phyloP scores from a whole-genome alignment of 495 filamentous ascomycete species.

The Aspergillus sparsus region DNA sequence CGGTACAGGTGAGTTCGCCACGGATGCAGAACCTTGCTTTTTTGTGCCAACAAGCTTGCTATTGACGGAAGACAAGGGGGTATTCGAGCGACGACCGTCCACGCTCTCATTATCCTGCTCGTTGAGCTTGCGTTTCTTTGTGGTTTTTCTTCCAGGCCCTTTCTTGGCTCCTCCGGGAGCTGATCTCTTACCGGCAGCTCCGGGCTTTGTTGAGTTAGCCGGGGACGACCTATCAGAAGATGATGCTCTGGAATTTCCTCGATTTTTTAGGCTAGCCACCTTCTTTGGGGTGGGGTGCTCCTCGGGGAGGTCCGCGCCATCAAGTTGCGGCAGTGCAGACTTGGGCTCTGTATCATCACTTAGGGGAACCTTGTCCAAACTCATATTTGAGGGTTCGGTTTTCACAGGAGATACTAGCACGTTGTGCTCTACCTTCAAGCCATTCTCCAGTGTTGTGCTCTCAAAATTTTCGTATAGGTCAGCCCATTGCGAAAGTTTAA shows the following conservation, averaged over 20 bases:
- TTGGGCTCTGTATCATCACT: constrained; percentile 33
- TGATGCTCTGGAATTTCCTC: constrained; percentile 34
- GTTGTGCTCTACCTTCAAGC: constrained; percentile 22
- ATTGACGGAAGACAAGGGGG: constrained; percentile 49
- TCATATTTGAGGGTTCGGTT: constrained; percentile 35
- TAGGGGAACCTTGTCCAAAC: constrained; percentile 35
- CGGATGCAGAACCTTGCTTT: constrained; percentile 43
- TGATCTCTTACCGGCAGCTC: constrained; percentile 39
- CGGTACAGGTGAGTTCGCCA: constrained; percentile 43
- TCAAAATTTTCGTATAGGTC: constrained; percentile 39
- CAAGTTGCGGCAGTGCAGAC: constrained; percentile 28
- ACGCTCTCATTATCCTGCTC: constrained; percentile 49
- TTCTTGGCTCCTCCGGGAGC: constrained; percentile 50
- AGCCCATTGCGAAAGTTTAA: constrained; percentile 29
- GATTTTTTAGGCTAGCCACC: constrained; percentile 43
- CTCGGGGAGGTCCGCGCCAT: constrained; percentile 28
- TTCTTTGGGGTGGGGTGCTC: constrained; percentile 47
- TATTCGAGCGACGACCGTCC: constrained; percentile 46
- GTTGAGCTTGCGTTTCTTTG: constrained; percentile 59
- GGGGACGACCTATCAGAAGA: constrained; percentile 42
- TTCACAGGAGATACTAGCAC: constrained; percentile 36
- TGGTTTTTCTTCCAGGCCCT: constrained; percentile 56
- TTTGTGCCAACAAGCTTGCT: constrained; percentile 49
- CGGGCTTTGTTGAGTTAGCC: constrained; percentile 33
- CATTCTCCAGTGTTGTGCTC: constrained; percentile 14